A percentile compares a stretch with the other conserved stretches of the same genome.
Conservation (phyloP, 805 yeast species). For the Metschnikowia similis region DNA sequence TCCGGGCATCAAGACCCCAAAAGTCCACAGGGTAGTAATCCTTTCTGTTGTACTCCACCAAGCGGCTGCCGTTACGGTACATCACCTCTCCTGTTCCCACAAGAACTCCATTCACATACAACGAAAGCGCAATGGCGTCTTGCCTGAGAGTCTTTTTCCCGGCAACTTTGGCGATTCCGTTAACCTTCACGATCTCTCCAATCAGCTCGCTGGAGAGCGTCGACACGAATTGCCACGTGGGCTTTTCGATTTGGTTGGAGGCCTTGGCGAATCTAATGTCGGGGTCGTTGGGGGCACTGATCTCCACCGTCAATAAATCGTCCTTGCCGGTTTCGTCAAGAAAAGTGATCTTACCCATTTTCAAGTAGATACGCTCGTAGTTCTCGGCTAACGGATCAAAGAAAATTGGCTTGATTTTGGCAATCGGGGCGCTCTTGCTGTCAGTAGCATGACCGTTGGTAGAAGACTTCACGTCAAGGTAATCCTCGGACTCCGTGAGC, state of each 20-base stretch:
- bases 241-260: constrained; percentile 50
- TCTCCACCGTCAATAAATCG: constrained; percentile 50
- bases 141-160: constrained; percentile 36
- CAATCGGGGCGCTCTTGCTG: constrained; percentile 47
- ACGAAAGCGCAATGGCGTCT: constrained; percentile 51
- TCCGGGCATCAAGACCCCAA: constrained; percentile 29
- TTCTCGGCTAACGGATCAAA: constrained; percentile 60
- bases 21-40: constrained; percentile 44
- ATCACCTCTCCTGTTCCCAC: constrained; percentile 57
- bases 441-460: constrained; percentile 17
- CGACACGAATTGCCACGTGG: constrained; percentile 68
- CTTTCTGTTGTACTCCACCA: constrained; percentile 44
- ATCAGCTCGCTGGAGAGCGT: constrained; percentile 67
- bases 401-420: constrained; percentile 60
- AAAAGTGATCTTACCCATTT: constrained; percentile 47
- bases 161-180: constrained; percentile 46
- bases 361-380: constrained; percentile 58
- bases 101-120: constrained; percentile 60
- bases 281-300: constrained; percentile 48
- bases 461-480: background rate
- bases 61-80: constrained; percentile 43
- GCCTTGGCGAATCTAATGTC: constrained; percentile 60
- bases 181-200: constrained; percentile 65
- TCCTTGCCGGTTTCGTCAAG: constrained; percentile 26
- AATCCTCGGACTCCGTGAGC: constrained; percentile 19